Conservation (phyloP, 805 yeast species). For the Kazachstania martiniae region DNA sequence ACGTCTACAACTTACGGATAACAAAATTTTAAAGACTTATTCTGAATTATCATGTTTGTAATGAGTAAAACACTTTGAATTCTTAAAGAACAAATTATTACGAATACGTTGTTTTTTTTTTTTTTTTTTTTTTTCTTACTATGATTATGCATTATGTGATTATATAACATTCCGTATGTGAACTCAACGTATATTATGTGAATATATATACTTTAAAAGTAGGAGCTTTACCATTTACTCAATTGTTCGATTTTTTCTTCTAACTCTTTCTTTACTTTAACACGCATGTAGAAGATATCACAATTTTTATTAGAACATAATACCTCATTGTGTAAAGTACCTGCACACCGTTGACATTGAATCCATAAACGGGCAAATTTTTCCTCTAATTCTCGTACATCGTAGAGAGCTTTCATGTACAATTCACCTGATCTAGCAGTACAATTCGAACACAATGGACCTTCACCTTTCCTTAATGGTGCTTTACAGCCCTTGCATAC, state of each 20-base stretch:
- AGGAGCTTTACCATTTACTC: slow-evolving; percentile 33
- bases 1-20: slow-evolving; percentile 23
- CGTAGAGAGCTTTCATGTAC: slow-evolving; percentile 71
- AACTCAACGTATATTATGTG: too few relatives aligned
- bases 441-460: slow-evolving; percentile 78
- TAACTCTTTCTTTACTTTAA: slow-evolving; percentile 33
- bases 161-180: too few relatives aligned
- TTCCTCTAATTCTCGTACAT: slow-evolving; percentile 68
- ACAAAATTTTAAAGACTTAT: slow-evolving; percentile 28
- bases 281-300: slow-evolving; percentile 95
- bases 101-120: too few relatives aligned
- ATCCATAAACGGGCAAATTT: slow-evolving; percentile 91
- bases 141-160: too few relatives aligned
- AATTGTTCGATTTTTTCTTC: slow-evolving; percentile 30
- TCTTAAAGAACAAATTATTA: too few relatives aligned
- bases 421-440: slow-evolving; percentile 58
- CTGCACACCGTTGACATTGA: slow-evolving; percentile 96
- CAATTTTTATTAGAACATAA: slow-evolving; percentile 92
- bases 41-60: slow-evolving; percentile 26
- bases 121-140: too few relatives aligned
- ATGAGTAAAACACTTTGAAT: too few relatives aligned
- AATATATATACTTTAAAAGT: slow-evolving; percentile 1
- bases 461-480: slow-evolving; percentile 55
- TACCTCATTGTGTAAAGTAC: slow-evolving; percentile 90
- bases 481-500: slow-evolving; percentile 82